Evolutionary conservation across 805 yeast species (phyloP).

Genomic region (Candida insectalens): DNA sequence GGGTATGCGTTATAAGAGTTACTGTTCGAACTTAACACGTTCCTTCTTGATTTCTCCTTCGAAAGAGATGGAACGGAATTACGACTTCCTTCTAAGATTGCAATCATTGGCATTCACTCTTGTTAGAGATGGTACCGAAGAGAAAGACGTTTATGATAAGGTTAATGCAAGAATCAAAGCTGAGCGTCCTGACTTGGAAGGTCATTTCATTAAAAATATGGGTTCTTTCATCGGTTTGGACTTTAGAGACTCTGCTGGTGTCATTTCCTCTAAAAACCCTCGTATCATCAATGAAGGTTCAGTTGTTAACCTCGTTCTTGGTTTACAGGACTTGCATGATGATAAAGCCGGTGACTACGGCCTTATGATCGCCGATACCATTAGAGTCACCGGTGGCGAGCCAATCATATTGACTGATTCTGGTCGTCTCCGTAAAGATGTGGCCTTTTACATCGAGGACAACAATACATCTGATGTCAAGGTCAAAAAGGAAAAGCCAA

Average conservation of each 20-base stretch:
- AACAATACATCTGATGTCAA: conserved; percentile 33
- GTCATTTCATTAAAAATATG: conserved; percentile 61
- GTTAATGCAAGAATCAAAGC: conserved; percentile 50
- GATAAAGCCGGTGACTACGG: conserved; percentile 53
- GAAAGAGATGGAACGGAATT: conserved; percentile 64
- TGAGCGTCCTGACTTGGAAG: conserved; percentile 56
- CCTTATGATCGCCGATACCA: conserved; percentile 71
- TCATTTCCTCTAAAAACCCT: conserved; percentile 65
- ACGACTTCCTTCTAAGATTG: conserved; percentile 62
- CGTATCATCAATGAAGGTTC: conserved; percentile 62
- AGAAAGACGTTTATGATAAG: conserved; percentile 58
- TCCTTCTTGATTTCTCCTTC: conserved; percentile 88
- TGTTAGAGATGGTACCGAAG: conserved; percentile 58
- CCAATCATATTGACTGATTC: conserved; percentile 65
- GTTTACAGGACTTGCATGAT: conserved; percentile 55
- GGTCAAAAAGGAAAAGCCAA: conserved; percentile 3
- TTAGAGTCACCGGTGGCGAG: conserved; percentile 53
- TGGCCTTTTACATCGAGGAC: conserved; percentile 76
- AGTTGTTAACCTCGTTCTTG: conserved; percentile 66
- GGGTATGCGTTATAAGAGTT: conserved; percentile 80
- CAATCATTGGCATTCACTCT: conserved; percentile 55
- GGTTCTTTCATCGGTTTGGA: conserved; percentile 90
- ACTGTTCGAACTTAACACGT: conserved; percentile 81
- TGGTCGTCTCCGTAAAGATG: conserved; percentile 60
- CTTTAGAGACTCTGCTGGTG: conserved; percentile 69